Evolutionary conservation across 2,329 filamentous ascomycete genomes (phyloP), one percentile per base, ranked within the genome.

Genomic region (Ceratocystis alfenasii): DNA sequence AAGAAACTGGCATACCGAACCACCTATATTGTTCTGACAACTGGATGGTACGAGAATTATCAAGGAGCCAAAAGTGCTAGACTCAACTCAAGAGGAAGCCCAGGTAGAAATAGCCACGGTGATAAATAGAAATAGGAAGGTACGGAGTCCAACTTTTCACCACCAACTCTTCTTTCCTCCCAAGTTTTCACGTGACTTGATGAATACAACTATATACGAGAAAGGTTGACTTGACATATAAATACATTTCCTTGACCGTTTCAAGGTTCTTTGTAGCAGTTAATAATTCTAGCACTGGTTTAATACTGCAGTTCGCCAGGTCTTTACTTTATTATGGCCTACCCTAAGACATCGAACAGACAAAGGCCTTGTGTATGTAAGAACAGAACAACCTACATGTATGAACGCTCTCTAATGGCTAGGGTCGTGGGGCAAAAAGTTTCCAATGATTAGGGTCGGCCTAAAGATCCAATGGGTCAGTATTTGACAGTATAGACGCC

Each of bases 401-500:
- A 22, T n/a, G 25, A 48, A 28, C 17, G 20, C 36, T 15, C 6
- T 48, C 44, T 65, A 67, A 50, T 65, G 55, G 17, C 57, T 72
- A 20, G 86, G 84, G 72, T 91, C 85, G 73, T 95, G 91, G 2
- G 94, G 94, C 69, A 99, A 76, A 75, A 99, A 99, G 74, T 99
- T 99, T 62, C 94, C 94, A 62, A 99, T 88, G 72, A 99, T 99
- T 69, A 99, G 79, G 63, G 90, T 91, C 63, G 94, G 94, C 73
- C 94, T 96, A 22, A 15, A 17, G 17, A 41, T 10, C 25, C 30
- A 28, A 36, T 30, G n/a, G 36, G 55, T 59, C 55, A 59, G 55
- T 8, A 59, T 59, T 33, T 17, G 28, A 4, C 33, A 20, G 7
- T 10, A n/a, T 2, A 15, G 15, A n/a, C 8, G 8, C 10, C 55